Percentiles rank a stretch among this genome's conserved stretches.
Conservation (phyloP, 345 rosid genomes). For the Camelina sativa region DNA sequence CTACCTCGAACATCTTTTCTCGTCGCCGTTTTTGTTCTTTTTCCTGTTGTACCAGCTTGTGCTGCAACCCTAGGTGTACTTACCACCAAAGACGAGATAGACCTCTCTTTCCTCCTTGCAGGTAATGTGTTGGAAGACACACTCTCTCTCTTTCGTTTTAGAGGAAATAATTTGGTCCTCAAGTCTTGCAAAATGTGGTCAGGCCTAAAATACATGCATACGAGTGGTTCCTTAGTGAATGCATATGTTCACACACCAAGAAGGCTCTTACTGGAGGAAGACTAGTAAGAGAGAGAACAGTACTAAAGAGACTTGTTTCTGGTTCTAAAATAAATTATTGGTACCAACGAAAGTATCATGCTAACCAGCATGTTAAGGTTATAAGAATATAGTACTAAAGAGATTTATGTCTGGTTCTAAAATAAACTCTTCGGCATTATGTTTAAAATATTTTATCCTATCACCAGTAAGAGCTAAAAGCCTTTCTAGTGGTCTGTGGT, state of each 20-base stretch:
- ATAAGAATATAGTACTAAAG: neutral
- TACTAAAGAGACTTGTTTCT: neutral
- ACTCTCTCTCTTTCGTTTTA: constrained; percentile 65
- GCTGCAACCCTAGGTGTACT: constrained; percentile 74
- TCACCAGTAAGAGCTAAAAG: constrained; percentile 2
- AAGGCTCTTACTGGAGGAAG: constrained; percentile 5
- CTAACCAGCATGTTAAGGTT: constrained; percentile 1
- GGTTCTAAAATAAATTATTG: constrained; percentile 14
- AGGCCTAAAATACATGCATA: constrained; percentile 57
- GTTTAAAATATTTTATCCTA: neutral
- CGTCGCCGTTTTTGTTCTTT: constrained; percentile 65
- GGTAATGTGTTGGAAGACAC: constrained; percentile 58
- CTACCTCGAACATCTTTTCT: constrained; percentile 63
- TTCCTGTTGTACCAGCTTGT: constrained; percentile 68
- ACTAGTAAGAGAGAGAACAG: constrained; percentile 13
- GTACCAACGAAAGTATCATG: constrained; percentile 5
- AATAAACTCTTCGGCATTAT: constrained; percentile 1
- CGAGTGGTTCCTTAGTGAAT: constrained; percentile 30
- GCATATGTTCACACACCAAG: constrained; percentile 18
- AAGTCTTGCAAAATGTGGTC: constrained; percentile 92
- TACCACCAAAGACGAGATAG: constrained; percentile 90
- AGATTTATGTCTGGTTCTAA: too few relatives aligned
- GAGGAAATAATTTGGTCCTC: constrained; percentile 83
- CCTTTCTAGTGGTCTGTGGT: constrained; percentile 8
- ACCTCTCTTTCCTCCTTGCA: constrained; percentile 91